Evolutionary conservation across 139 green algal genomes (phyloP), one percentile per base, ranked within the genome.

Genomic region (Closterium sp.): DNA sequence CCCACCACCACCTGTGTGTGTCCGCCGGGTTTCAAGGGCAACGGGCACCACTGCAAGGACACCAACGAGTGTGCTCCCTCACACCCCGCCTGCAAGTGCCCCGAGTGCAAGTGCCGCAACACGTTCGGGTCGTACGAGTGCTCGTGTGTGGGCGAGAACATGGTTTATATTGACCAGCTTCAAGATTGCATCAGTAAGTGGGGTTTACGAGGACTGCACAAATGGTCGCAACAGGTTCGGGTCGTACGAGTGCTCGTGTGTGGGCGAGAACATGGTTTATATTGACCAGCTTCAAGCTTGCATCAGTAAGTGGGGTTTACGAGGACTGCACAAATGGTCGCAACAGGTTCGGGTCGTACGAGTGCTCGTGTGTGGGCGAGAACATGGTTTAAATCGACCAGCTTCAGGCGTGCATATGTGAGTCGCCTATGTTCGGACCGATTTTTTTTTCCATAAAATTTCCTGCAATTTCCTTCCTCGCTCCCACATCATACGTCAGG

Each of bases 41-140:
- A 93, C 7, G 92, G 32, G 34, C 27, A 79, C 70, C 24, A 30
- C 73, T 92, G 91, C 91, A 88, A 32, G 13, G 86, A 94, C 50
- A 95, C 95, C n/a, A 42, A 95, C 34, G 94, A 95, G 89, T 92
- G 42, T 90, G 87, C 89, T 0, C 31, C 7, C 30, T 79, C 31
- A 70, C 87, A 50, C 13, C 86, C 62, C 0, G 86, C 89, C 34
- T 94, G 91, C 92, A 90, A 88, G 32, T 92, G 88, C 79, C 27
- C n/a, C 11, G 28, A 94, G 21, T 90, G 86, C 34, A 91, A 85
- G 27, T 95, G 91, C 87, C 45, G n/a, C 28, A 92, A 95, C 34
- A 87, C 45, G n/a, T 50, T 89, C 62, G 89, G 87, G 2, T 85
- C 70, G 19, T 94, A 86, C 86, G 86, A 86, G 86, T 95, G 94